Evolutionary conservation across 345 rosid species (phyloP).

Genomic region (Gossypium rotundifolium): DNA sequence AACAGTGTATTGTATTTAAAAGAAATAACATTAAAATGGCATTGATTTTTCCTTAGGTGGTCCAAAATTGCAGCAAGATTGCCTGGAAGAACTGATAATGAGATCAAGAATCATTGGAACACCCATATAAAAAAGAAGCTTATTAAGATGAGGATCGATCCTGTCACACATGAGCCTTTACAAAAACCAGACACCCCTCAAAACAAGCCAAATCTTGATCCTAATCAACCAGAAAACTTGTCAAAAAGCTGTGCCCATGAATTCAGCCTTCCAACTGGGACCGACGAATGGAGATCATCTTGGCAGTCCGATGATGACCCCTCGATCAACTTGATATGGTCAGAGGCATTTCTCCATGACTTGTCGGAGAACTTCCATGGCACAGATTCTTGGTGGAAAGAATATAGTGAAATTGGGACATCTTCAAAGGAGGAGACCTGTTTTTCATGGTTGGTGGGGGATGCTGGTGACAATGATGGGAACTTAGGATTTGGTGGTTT

Average conservation of each 20-base stretch:
- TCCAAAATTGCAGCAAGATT: conserved; percentile 70
- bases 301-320: conserved; percentile 22
- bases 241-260: conserved; percentile 6
- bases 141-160: conserved; percentile 60
- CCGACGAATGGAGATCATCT: conserved; percentile 15
- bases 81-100: conserved; percentile 74
- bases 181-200: background rate
- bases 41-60: conserved; percentile 45
- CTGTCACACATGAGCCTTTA: conserved; percentile 50
- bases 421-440: conserved; percentile 25
- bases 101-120: too few species aligned
- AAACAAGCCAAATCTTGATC: background rate
- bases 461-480: conserved; percentile 23
- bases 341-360: conserved; percentile 34
- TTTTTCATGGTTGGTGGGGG: conserved; percentile 42
- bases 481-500: conserved; percentile 34
- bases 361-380: conserved; percentile 38
- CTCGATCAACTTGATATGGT: conserved; percentile 20
- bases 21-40: background rate
- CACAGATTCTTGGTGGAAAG: conserved; percentile 11
- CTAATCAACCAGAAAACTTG: conserved; percentile 3
- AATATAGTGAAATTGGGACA: conserved; percentile 31
- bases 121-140: too few species aligned
- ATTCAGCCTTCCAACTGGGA: conserved; percentile 12
- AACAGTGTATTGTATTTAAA: background rate